These are phyloP conservation scores for Neonectria magnoliae DNA, from an alignment of 2,329 filamentous ascomycete genomes.

Conservation along the genomic window DNA sequence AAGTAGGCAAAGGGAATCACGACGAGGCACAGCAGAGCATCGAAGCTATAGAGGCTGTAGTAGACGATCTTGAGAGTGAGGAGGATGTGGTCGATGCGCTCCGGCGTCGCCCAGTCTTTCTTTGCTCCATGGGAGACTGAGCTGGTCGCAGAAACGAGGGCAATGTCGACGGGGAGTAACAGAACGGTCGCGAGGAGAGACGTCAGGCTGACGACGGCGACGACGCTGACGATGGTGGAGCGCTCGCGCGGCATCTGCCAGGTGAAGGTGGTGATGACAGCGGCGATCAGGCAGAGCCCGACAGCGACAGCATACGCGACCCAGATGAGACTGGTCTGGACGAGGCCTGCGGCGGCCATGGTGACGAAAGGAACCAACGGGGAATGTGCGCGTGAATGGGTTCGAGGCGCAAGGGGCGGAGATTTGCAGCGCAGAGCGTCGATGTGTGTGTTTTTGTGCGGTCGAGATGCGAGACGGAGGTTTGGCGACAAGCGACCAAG, in stretches of 20 bases:
- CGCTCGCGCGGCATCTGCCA: constrained; percentile 92
- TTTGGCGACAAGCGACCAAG: constrained; percentile 5
- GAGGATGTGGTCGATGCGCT: constrained; percentile 80
- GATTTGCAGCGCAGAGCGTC: constrained; percentile 4
- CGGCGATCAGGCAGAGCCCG: constrained; percentile 77
- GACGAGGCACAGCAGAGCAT: constrained; percentile 87
- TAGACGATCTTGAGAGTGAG: constrained; percentile 88
- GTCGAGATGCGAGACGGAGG: constrained; percentile 12
- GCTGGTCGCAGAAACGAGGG: constrained; percentile 89
- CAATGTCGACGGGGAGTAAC: constrained; percentile 93
- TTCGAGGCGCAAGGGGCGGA: not conserved
- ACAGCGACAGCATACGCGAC: constrained; percentile 89
- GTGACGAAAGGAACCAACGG: constrained; percentile 18
- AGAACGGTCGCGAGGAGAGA: constrained; percentile 91
- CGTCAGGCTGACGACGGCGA: constrained; percentile 88
- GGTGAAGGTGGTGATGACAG: constrained; percentile 86
- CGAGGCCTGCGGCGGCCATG: constrained; percentile 65
- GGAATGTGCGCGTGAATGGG: not conserved
- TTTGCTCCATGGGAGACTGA: constrained; percentile 79
- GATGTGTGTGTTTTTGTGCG: constrained; percentile 4
- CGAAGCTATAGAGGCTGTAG: constrained; percentile 90
- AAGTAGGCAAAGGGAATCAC: constrained; percentile 97
- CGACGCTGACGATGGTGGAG: constrained; percentile 80
- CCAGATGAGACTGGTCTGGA: constrained; percentile 95
- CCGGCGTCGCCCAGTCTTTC: constrained; percentile 93